A percentile compares a stretch with the other conserved stretches of the same genome.
These are phyloP conservation scores for Umbelopsis ramanniana DNA, from an alignment of 192 early-diverging fungal species.

Conservation along the genomic window DNA sequence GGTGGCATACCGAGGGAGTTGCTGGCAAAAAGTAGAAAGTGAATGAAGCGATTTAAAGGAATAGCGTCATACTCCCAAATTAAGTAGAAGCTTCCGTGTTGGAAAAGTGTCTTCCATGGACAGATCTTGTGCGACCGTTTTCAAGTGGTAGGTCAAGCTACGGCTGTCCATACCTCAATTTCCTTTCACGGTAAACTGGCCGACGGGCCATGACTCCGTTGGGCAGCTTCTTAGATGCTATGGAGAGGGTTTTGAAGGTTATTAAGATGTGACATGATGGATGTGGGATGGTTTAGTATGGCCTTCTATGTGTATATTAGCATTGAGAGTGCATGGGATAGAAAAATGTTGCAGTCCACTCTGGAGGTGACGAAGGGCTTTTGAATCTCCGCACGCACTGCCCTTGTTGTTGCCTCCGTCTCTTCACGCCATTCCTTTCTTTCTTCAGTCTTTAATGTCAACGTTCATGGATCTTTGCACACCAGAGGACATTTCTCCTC, in stretches of 20 bases:
- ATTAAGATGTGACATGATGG: too few species aligned
- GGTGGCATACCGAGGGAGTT: too few species aligned
- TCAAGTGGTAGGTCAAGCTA: not conserved
- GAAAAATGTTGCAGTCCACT: not conserved
- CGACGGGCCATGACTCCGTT: not conserved
- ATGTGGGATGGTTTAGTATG: too few species aligned
- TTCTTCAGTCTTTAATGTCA: slow-evolving; percentile 16
- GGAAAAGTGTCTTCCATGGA: not conserved
- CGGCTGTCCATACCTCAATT: not conserved
- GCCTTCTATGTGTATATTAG: too few species aligned
- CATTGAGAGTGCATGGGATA: not conserved
- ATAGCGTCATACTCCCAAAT: too few species aligned
- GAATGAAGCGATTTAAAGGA: too few species aligned
- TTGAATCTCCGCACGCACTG: slow-evolving; percentile 16
- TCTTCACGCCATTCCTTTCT: not conserved
- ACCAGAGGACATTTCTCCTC: slow-evolving; percentile 40
- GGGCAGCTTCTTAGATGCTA: too few species aligned
- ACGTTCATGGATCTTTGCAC: slow-evolving; percentile 35
- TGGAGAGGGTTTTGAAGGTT: too few species aligned
- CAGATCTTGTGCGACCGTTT: not conserved
- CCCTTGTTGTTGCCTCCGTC: slow-evolving; percentile 19
- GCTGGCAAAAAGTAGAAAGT: too few species aligned
- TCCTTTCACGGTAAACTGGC: not conserved
- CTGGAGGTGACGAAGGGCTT: not conserved
- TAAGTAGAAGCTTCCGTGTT: not conserved